phyloP scores from a whole-genome alignment of 2,329 filamentous ascomycete genomes.

The Thyridium curvatum region DNA sequence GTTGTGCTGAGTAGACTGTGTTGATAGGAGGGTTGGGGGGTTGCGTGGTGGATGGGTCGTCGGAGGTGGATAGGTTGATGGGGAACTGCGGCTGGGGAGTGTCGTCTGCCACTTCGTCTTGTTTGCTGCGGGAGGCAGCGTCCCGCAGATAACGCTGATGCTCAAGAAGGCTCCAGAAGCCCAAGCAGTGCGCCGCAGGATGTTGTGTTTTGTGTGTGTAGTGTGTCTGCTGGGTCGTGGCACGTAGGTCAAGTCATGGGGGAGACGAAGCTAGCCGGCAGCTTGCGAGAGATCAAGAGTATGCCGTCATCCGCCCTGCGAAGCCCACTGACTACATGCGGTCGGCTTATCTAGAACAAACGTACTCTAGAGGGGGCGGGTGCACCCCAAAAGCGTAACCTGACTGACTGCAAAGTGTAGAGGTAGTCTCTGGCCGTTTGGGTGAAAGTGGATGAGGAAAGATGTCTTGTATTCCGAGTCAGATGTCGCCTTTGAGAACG shows the following conservation, averaged over 20 bases:
- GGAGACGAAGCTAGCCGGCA: background rate
- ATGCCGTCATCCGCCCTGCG: constrained; percentile 4
- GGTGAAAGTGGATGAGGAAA: background rate
- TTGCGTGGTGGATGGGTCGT: constrained; percentile 56
- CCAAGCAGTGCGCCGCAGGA: background rate
- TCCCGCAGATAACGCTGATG: constrained; percentile 4
- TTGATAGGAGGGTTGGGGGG: constrained; percentile 40
- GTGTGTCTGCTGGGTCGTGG: no score
- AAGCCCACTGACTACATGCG: no score
- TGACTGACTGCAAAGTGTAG: no score
- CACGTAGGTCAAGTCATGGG: background rate
- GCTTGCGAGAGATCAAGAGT: background rate
- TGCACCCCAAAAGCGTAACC: no score
- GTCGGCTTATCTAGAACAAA: no score
- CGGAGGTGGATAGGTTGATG: constrained; percentile 59
- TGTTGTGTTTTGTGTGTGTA: background rate
- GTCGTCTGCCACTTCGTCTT: constrained; percentile 69
- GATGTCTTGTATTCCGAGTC: no score
- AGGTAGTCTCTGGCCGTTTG: no score
- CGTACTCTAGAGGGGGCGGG: no score
- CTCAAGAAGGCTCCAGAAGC: background rate
- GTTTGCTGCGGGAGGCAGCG: constrained; percentile 35
- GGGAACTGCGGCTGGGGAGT: constrained; percentile 37
- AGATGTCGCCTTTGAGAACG: no score
- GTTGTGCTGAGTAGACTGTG: constrained; percentile 36